Percentiles rank a stretch among this genome's conserved stretches.
Conservation (phyloP, 2,329 filamentous ascomycete genomes). For the Botrytis galanthina region DNA sequence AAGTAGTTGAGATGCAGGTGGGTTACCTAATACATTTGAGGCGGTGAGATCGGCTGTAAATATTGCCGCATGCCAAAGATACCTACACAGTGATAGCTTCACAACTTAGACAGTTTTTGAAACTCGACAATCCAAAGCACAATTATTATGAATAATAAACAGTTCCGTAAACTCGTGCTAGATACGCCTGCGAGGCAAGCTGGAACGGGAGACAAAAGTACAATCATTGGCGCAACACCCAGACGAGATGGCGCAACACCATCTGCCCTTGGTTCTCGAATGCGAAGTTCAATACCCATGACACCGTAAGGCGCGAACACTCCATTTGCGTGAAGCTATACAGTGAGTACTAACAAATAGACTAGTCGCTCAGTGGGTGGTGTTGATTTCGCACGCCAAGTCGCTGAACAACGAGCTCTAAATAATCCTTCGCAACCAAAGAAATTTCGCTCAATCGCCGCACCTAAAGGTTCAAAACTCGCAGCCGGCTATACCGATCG, state of each 20-base stretch:
- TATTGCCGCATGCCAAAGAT: background rate
- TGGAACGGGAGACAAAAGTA: constrained; percentile 24
- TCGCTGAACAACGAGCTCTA: constrained; percentile 61
- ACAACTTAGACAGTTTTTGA: background rate
- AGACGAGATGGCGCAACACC: constrained; percentile 50
- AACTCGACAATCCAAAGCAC: background rate
- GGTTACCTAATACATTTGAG: background rate
- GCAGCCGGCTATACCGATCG: constrained; percentile 83
- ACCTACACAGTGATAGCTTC: background rate
- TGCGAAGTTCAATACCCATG: constrained; percentile 84
- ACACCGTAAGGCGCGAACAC: constrained; percentile 65
- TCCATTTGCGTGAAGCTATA: background rate
- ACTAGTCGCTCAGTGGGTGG: constrained; percentile 40
- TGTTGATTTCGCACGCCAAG: constrained; percentile 77
- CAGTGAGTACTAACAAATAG: background rate
- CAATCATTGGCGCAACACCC: constrained; percentile 33
- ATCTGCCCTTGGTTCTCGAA: constrained; percentile 68
- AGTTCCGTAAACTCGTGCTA: constrained; percentile 80
- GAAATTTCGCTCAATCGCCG: constrained; percentile 70
- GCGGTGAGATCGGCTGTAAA: background rate
- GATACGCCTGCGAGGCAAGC: constrained; percentile 46
- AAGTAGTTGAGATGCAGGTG: background rate
- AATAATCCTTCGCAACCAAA: constrained; percentile 52
- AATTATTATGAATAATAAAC: constrained; percentile 81
- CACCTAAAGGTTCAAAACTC: constrained; percentile 79